Evolutionary conservation across 768 basidiomycete species (phyloP).

Genomic region (Imleria badia): DNA sequence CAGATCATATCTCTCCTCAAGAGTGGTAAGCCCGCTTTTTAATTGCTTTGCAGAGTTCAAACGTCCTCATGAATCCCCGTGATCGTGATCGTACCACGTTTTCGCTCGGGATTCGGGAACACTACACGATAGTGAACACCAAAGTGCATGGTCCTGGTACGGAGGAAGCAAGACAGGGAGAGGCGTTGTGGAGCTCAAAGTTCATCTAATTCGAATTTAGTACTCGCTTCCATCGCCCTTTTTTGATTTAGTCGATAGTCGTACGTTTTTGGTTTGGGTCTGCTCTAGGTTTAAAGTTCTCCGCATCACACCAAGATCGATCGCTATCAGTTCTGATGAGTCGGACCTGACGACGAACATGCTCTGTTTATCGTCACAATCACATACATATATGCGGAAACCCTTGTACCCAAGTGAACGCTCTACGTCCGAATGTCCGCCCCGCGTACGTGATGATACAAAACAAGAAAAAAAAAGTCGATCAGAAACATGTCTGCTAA

Average conservation of each 20-base stretch:
- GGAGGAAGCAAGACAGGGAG: conserved; percentile 49
- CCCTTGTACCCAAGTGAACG: neutral
- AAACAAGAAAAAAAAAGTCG: neutral
- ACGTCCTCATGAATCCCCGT: conserved; percentile 1
- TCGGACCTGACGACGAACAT: conserved; percentile 1
- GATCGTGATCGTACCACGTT: neutral
- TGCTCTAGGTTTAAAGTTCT: conserved; percentile 2
- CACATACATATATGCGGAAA: neutral
- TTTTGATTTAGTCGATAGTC: too few relatives aligned
- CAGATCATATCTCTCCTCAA: conserved; percentile 55
- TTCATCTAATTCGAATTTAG: conserved; percentile 36
- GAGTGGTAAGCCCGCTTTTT: conserved; percentile 40
- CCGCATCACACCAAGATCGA: conserved; percentile 3
- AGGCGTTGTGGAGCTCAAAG: conserved; percentile 54
- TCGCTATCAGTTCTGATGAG: conserved; percentile 1
- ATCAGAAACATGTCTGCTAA: neutral
- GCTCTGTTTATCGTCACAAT: neutral
- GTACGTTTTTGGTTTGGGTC: neutral
- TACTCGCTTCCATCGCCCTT: too few relatives aligned
- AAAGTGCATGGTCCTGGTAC: conserved; percentile 48
- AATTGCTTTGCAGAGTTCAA: neutral
- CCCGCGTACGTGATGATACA: neutral
- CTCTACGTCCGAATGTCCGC: conserved; percentile 12
- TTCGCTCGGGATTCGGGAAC: neutral
- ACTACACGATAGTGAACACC: conserved; percentile 38